Conservation (phyloP, 208 protist species). For the Kentomonas sorsogonicus region DNA sequence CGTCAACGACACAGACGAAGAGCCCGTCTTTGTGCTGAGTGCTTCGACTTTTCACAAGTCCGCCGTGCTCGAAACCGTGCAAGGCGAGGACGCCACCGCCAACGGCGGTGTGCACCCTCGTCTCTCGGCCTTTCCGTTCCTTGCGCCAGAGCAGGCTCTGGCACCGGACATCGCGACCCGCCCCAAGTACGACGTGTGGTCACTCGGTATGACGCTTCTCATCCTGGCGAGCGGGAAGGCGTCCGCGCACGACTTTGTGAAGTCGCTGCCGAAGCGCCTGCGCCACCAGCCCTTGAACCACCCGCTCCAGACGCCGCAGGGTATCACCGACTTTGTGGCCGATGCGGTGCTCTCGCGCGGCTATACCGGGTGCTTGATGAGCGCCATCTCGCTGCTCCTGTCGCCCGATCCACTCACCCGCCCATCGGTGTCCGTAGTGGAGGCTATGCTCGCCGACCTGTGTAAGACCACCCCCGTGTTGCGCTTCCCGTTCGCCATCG, state of each 20-base stretch:
- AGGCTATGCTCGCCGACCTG: conserved; percentile 50
- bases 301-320: conserved; percentile 33
- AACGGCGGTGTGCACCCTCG: conserved; percentile 15
- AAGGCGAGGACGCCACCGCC: conserved; percentile 9
- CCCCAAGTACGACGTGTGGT: conserved; percentile 43
- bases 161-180: conserved; percentile 6
- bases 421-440: conserved; percentile 33
- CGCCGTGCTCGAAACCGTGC: conserved; percentile 8
- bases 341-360: conserved; percentile 31
- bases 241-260: conserved; percentile 9
- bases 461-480: conserved; percentile 44
- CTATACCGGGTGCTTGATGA: conserved; percentile 45
- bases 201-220: conserved; percentile 47
- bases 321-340: conserved; percentile 31
- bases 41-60: conserved; percentile 18
- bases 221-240: conserved; percentile 30
- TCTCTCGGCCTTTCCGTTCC: conserved; percentile 19
- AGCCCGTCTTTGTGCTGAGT: conserved; percentile 30
- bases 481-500: conserved; percentile 73
- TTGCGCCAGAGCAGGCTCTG: conserved; percentile 24
- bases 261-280: conserved; percentile 1
- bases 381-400: conserved; percentile 49
- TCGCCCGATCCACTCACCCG: conserved; percentile 58
- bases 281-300: conserved; percentile 52
- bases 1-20: conserved; percentile 24